These are phyloP conservation scores for Paraleonurus japonicus DNA, from an alignment of 257 asterid genomes.

Conservation along the genomic window DNA sequence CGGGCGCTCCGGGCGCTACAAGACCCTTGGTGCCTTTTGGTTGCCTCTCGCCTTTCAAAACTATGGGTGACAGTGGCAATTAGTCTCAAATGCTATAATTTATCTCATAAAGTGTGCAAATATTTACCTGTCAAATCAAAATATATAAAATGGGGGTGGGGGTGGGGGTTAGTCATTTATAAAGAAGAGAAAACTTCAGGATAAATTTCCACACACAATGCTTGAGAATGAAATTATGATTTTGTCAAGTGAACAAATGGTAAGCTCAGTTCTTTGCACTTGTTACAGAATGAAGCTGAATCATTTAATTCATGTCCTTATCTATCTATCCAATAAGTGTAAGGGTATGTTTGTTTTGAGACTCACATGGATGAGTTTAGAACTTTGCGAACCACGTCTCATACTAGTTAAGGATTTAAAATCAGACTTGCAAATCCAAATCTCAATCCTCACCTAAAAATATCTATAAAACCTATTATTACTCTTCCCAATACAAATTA, in stretches of 20 bases:
- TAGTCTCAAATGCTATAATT: neutral
- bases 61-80: no score
- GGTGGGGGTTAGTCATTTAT: neutral
- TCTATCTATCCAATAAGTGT: neutral
- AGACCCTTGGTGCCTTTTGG: no score
- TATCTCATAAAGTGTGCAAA: neutral
- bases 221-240: neutral
- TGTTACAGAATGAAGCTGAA: neutral
- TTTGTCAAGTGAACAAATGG: neutral
- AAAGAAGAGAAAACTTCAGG: neutral
- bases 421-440: no score
- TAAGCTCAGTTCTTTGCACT: neutral
- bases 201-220: neutral
- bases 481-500: no score
- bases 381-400: no score
- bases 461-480: no score
- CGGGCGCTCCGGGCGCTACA: no score
- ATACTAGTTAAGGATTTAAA: no score
- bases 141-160: neutral
- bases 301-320: neutral
- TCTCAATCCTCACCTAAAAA: no score
- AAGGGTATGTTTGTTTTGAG: no score
- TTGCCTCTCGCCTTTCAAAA: no score
- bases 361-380: no score
- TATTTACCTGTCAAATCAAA: neutral